Conservation (phyloP, 2,329 filamentous ascomycete genomes). For the Raffaelea ambrosiae region DNA sequence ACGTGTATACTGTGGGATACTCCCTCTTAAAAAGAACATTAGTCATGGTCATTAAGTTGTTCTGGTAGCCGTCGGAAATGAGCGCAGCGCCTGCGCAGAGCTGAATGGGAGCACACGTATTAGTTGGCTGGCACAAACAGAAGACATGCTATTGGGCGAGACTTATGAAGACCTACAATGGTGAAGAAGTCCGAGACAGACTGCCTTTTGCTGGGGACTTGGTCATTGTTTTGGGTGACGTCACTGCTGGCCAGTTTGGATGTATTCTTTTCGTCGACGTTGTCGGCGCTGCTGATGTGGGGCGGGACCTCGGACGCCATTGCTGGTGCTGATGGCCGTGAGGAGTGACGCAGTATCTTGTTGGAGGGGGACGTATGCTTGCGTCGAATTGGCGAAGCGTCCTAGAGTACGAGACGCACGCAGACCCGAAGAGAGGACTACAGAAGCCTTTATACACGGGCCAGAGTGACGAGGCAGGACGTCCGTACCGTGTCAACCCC, state of each 20-base stretch:
- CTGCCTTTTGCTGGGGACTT: slow-evolving; percentile 2
- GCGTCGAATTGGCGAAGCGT: too few species aligned
- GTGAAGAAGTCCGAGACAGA: slow-evolving; percentile 9
- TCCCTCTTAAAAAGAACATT: slow-evolving; percentile 19
- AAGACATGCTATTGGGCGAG: not conserved
- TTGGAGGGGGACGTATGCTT: too few species aligned
- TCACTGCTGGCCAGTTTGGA: not conserved
- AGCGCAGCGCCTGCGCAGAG: slow-evolving; percentile 17
- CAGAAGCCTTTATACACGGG: too few species aligned
- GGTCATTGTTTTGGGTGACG: too few species aligned
- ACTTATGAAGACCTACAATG: slow-evolving; percentile 1
- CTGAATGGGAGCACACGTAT: slow-evolving; percentile 1
- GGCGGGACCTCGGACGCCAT: not conserved
- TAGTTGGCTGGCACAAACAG: too few species aligned
- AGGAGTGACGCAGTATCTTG: too few species aligned
- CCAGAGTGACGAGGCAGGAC: too few species aligned
- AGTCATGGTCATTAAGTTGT: slow-evolving; percentile 25
- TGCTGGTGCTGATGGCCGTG: too few species aligned
- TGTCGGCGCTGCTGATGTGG: not conserved
- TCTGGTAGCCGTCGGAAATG: slow-evolving; percentile 24
- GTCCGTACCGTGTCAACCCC: too few species aligned
- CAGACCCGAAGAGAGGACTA: too few species aligned
- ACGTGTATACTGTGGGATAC: slow-evolving; percentile 23
- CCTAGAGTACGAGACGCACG: too few species aligned
- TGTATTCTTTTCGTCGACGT: not conserved